These are phyloP conservation scores for Hansenula lynferdii DNA, from an alignment of 1,139 yeast species.

Conservation along the genomic window DNA sequence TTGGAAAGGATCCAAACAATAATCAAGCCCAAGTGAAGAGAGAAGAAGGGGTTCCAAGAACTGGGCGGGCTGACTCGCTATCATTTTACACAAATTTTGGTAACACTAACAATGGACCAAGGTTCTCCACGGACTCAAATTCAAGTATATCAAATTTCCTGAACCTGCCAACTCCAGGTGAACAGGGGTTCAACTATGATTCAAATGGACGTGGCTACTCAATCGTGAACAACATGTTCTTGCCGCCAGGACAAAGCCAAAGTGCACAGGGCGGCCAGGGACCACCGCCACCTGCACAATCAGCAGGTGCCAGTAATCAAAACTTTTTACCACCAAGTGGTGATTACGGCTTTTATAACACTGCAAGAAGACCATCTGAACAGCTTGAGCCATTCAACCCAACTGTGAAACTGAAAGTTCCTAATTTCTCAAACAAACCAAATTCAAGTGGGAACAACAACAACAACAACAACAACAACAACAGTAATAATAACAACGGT, in stretches of 20 bases:
- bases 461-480: conserved; percentile 10
- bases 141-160: conserved; percentile 21
- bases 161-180: conserved; percentile 13
- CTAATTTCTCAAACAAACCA: conserved; percentile 23
- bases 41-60: conserved; percentile 3
- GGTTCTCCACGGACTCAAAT: conserved; percentile 25
- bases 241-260: conserved; percentile 13
- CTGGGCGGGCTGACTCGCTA: conserved; percentile 21
- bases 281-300: not conserved
- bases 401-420: conserved; percentile 25
- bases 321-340: conserved; percentile 12
- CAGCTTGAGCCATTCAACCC: conserved; percentile 40
- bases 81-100: conserved; percentile 20
- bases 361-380: conserved; percentile 36
- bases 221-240: conserved; percentile 27
- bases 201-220: conserved; percentile 31
- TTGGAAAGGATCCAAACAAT: no score
- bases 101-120: conserved; percentile 12
- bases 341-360: conserved; percentile 14
- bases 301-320: conserved; percentile 5
- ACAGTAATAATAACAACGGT: not conserved
- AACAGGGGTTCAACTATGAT: conserved; percentile 14
- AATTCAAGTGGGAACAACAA: conserved; percentile 14
- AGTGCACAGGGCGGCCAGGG: not conserved
- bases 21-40: not conserved